Evolutionary conservation across 2,329 filamentous ascomycete species (phyloP).

Genomic region (Xylaria arbuscula): DNA sequence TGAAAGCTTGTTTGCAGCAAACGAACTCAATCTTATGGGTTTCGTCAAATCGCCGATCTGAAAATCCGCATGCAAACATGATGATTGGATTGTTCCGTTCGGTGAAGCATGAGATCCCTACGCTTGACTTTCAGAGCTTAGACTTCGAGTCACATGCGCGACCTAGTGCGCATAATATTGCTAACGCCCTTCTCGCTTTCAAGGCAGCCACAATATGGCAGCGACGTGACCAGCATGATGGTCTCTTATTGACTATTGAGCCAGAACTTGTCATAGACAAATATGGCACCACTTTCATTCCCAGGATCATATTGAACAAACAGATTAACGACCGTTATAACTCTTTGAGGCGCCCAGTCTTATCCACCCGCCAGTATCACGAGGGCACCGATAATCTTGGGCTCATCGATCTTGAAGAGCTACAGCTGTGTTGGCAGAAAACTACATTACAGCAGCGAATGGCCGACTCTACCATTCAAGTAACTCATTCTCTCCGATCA

Average conservation of each 20-base stretch:
- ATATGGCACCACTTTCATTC: not conserved
- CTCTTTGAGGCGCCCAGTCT: conserved; percentile 8
- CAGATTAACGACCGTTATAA: conserved; percentile 19
- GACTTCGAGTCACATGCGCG: not conserved
- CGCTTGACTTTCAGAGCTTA: not conserved
- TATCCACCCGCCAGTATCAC: not conserved
- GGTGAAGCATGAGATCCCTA: not conserved
- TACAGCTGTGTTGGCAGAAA: conserved; percentile 3
- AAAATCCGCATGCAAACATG: conserved; percentile 8
- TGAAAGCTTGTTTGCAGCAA: not conserved
- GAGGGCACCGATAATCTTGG: not conserved
- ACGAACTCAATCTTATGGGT: conserved; percentile 9
- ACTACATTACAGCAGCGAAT: not conserved
- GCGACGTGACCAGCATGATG: not conserved
- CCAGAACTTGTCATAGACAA: not conserved
- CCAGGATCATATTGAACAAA: not conserved
- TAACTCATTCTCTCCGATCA: conserved; percentile 8
- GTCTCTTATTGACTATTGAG: not conserved
- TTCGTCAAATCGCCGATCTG: not conserved
- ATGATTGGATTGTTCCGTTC: conserved; percentile 6
- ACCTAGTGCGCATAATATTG: conserved; percentile 5
- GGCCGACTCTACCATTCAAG: not conserved
- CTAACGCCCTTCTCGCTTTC: conserved; percentile 12
- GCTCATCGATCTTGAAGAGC: not conserved
- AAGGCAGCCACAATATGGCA: conserved; percentile 4